Evolutionary conservation across 345 rosid genomes (phyloP).

Genomic region (Carallia pectinifolia): DNA sequence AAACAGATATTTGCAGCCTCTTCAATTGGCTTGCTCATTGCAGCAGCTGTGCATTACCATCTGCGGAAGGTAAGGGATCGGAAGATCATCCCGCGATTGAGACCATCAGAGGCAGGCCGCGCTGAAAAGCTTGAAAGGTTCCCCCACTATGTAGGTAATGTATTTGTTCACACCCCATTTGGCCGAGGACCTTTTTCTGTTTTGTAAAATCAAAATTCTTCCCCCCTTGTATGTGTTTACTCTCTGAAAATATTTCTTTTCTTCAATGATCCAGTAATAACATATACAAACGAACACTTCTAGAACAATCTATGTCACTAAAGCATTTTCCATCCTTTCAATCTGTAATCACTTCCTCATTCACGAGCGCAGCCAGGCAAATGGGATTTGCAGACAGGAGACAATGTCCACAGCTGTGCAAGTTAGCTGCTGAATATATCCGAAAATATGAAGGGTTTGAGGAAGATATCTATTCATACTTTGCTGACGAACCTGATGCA

Average conservation of each 20-base stretch:
- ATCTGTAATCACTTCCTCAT: background rate
- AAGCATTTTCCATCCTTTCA: background rate
- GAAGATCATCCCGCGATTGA: slow-evolving; percentile 62
- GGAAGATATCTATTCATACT: slow-evolving; percentile 50
- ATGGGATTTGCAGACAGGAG: slow-evolving; percentile 67
- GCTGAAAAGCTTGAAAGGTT: slow-evolving; percentile 64
- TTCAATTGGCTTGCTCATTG: slow-evolving; percentile 62
- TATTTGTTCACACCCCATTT: background rate
- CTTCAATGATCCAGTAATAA: background rate
- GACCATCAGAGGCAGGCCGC: slow-evolving; percentile 38
- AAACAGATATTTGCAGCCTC: slow-evolving; percentile 63
- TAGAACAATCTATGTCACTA: no score
- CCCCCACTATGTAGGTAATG: slow-evolving; percentile 72
- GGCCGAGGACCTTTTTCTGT: background rate
- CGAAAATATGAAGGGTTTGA: slow-evolving; percentile 55
- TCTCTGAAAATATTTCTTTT: background rate
- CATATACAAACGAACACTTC: no score
- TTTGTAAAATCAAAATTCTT: background rate
- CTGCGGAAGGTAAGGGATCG: slow-evolving; percentile 45
- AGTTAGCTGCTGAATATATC: slow-evolving; percentile 60
- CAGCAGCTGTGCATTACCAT: slow-evolving; percentile 57
- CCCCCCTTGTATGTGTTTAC: background rate
- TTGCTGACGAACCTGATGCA: slow-evolving; percentile 47
- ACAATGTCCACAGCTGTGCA: slow-evolving; percentile 67
- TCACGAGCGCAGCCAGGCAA: slow-evolving; percentile 62